Evolutionary conservation across 2,329 filamentous ascomycete species (phyloP), one percentile per base, ranked within the genome.

Genomic region (Neurospora sp.): DNA sequence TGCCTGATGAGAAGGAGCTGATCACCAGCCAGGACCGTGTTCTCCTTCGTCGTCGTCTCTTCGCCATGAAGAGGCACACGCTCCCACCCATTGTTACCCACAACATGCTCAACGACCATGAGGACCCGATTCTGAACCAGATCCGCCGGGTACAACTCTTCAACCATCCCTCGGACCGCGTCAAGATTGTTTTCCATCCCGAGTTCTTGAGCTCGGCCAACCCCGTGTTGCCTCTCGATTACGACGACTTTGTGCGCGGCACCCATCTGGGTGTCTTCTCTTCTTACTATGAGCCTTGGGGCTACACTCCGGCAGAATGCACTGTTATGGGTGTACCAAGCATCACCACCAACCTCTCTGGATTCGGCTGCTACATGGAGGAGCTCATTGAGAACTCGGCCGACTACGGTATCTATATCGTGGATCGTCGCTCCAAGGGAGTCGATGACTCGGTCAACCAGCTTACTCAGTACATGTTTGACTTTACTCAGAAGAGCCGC

Each of bases 281-380:
- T 33, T 98, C 96, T 2, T 98, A 98, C 87, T 99, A 99, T 80
- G 96, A 99, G 83, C 96, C 96, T 9, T 99, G 96, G 96, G 96
- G 96, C 66, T 99, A 99, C 82, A 99, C 96, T 2, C 96, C 95
- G 0, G 95, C 96, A 68, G 96, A 98, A 81, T 99, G 96, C 81
- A 98, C 96, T 0, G 96, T 98, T 73, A 98, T 98, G 96, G 96
- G 96, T 76, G 94, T 99, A 52, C 96, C 96, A 62, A 97, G 93
- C 81, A 97, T 99, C 81, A 98, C 96, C 11, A 98, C 95, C 38
- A 99, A 99, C 81, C 84, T 99, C 66, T 98, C 96, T 7, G 96
- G 96, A 23, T 99, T 99, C 77, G 96, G 96, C 67, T 98, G 96
- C 82, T 98, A 99, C 81, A 99, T 99, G 96, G 96, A 99, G 81